Evolutionary conservation across 176 grass and related monocot genomes (phyloP), one percentile per base, ranked within the genome.

Genomic region (Oryza australiensis): DNA sequence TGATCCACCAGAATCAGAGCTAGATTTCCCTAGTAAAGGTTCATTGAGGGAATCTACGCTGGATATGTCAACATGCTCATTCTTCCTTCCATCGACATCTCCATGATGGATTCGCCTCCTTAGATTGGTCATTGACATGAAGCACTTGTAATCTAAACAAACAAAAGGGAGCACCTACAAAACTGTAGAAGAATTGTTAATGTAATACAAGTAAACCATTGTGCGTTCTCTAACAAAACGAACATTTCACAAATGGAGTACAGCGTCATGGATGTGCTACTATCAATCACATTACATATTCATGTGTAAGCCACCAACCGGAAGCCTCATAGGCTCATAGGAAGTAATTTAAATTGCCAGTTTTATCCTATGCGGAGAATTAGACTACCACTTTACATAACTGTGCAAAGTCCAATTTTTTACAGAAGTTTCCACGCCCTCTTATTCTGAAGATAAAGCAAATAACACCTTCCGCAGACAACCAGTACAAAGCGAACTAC

Each of bases 31-130:
- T 64, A 95, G 82, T 20, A 93, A 80, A 66, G 92, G 88, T 75
- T 98, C 95, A 60, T 89, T 53, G 8, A 94, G 84, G 53, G 81
- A 83, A 74, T 93, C 90, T 28, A 70, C 40, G 67, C 45, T 48
- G 51, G 88, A 88, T 75, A 72, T 26, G 55, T 95, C 86, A 48
- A 91, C 72, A 64, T 84, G 78, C 65, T 98, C 95, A 62, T 88
- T 91, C 85, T 75, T 91, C 70, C 79, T 86, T 69, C 88, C 90
- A 74, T 89, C 92, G 7, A 91, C 80, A 37, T 98, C 92, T 63
- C 87, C 88, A 10, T 94, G 92, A 79, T 93, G 90, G 68, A 98
- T 86, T 34, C 87, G 79, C 30, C 92, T 53, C 87, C 95, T 95
- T 75, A 98, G 82, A 80, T 81, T 95, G 64, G 67, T 86, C 10